These are phyloP conservation scores for Geotrichum fermentans DNA, from an alignment of 1,139 yeast species.

Conservation along the genomic window DNA sequence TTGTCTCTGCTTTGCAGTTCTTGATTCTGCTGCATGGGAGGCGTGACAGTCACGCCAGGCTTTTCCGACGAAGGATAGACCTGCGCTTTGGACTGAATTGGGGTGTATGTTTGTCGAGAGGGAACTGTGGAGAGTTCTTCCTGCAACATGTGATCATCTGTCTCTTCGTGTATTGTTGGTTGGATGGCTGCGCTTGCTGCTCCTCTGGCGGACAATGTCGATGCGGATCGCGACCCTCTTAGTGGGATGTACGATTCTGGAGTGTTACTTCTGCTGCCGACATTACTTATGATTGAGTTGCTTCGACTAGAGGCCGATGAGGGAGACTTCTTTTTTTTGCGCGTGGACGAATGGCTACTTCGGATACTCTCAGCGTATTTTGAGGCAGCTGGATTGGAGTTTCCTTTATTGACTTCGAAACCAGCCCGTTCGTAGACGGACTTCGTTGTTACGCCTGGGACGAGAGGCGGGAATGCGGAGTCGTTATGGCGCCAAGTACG, in stretches of 20 bases:
- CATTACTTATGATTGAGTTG: no score
- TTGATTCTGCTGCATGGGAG: not conserved
- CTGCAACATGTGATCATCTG: not conserved
- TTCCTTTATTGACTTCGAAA: constrained; percentile 34
- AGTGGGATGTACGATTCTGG: not conserved
- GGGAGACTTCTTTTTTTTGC: not conserved
- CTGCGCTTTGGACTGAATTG: not conserved
- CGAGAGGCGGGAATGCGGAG: constrained; percentile 39
- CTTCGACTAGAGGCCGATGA: not conserved
- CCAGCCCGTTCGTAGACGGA: constrained; percentile 43
- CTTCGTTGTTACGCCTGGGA: constrained; percentile 32
- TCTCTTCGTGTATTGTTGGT: not conserved
- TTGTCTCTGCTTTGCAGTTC: not conserved
- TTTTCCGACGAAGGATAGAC: not conserved
- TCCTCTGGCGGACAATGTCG: not conserved
- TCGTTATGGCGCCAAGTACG: constrained; percentile 29
- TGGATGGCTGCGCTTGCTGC: not conserved
- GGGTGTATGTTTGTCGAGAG: not conserved
- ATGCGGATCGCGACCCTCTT: not conserved
- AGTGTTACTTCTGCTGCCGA: not conserved
- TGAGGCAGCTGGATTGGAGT: not conserved
- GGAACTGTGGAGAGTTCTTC: not conserved
- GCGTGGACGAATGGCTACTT: not conserved
- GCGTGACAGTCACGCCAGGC: not conserved
- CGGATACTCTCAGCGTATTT: not conserved